Evolutionary conservation across 2,329 filamentous ascomycete genomes (phyloP).

Genomic region (Lanzia echinophila): DNA sequence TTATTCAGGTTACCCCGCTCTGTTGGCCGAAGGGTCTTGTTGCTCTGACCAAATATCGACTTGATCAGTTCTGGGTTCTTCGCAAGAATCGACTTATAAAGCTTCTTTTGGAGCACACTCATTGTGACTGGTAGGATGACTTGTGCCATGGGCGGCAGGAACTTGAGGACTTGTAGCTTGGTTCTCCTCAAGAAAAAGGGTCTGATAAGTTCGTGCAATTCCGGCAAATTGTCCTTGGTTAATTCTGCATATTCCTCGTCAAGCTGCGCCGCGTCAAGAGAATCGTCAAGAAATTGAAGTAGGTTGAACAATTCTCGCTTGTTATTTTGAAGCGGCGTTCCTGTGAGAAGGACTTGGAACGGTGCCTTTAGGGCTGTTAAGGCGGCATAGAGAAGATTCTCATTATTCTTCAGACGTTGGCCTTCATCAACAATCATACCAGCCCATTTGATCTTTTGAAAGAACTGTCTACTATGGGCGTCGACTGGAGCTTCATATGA

Average conservation of each 20-base stretch:
- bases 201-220: constrained; percentile 77
- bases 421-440: constrained; percentile 92
- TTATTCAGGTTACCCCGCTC: constrained; percentile 85
- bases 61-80: constrained; percentile 87
- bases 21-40: constrained; percentile 49
- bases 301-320: constrained; percentile 91
- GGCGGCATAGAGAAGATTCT: constrained; percentile 71
- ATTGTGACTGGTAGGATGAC: constrained; percentile 96
- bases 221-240: constrained; percentile 71
- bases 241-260: constrained; percentile 73
- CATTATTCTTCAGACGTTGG: constrained; percentile 90
- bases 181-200: constrained; percentile 68
- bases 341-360: constrained; percentile 77
- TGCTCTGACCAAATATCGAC: constrained; percentile 69
- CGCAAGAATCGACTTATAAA: constrained; percentile 88
- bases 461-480: constrained; percentile 55
- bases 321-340: constrained; percentile 93
- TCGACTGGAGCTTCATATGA: constrained; percentile 88
- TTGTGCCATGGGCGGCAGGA: constrained; percentile 87
- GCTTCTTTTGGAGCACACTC: constrained; percentile 85
- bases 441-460: constrained; percentile 71
- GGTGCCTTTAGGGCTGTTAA: constrained; percentile 68
- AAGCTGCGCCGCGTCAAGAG: constrained; percentile 61
- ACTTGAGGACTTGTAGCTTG: constrained; percentile 83
- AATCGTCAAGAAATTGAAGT: constrained; percentile 81